These are phyloP conservation scores for Przewalskia tangutica DNA, from an alignment of 257 asterid genomes.

Conservation along the genomic window DNA sequence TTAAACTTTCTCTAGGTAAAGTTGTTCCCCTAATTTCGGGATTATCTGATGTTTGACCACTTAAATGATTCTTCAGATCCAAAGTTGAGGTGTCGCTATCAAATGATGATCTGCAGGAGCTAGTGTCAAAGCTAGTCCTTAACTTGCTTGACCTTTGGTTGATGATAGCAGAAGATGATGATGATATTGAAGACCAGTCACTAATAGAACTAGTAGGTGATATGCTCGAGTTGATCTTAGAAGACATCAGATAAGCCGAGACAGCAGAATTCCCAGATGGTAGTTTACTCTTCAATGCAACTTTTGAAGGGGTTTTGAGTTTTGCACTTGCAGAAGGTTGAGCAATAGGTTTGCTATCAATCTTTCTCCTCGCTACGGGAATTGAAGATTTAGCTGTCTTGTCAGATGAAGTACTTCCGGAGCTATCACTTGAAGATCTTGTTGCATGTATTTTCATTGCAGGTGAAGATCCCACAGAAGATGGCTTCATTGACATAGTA, in stretches of 20 bases:
- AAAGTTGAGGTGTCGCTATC: conserved; percentile 26
- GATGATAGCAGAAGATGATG: conserved; percentile 58
- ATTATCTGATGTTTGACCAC: conserved; percentile 28
- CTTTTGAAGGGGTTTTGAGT: conserved; percentile 45
- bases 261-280: conserved; percentile 36
- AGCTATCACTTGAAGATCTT: conserved; percentile 55
- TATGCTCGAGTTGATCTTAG: conserved; percentile 47
- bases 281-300: conserved; percentile 30
- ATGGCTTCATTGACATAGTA: conserved; percentile 28
- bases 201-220: conserved; percentile 94
- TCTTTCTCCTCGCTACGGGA: conserved; percentile 44
- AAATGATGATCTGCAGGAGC: conserved; percentile 50
- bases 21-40: conserved; percentile 21
- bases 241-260: conserved; percentile 40
- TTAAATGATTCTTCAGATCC: conserved; percentile 20
- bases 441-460: conserved; percentile 34
- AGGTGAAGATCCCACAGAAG: conserved; percentile 36
- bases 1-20: conserved; percentile 22
- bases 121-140: conserved; percentile 53
- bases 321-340: conserved; percentile 37
- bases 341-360: conserved; percentile 23
- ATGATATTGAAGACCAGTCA: conserved; percentile 91
- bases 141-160: conserved; percentile 35
- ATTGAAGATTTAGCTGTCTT: conserved; percentile 29
- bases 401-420: conserved; percentile 41